phyloP scores from a whole-genome alignment of 1,284 basidiomycete genomes.

The Porodaedalea pini region DNA sequence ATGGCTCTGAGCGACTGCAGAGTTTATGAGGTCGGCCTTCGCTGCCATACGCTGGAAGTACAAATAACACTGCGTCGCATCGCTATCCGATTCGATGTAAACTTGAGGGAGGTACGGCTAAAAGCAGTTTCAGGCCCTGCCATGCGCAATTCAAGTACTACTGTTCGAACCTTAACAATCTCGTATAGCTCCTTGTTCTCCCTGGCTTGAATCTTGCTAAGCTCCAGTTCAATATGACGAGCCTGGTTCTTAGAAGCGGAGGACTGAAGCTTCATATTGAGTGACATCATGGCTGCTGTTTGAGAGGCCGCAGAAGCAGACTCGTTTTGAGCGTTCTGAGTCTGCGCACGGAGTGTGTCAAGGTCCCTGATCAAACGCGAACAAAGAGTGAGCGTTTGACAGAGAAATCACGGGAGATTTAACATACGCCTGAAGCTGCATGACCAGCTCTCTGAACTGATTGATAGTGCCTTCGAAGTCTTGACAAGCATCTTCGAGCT shows the following conservation, averaged over 20 bases:
- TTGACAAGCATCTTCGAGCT: conserved; percentile 72
- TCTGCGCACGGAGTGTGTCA: conserved; percentile 75
- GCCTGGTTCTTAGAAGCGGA: conserved; percentile 87
- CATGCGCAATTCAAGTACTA: no score
- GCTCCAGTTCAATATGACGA: conserved; percentile 82
- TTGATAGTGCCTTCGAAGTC: conserved; percentile 85
- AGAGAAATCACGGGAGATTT: neutral
- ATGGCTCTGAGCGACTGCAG: conserved; percentile 76
- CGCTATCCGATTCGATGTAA: conserved; percentile 82
- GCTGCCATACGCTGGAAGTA: conserved; percentile 85
- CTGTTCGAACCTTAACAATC: conserved; percentile 58
- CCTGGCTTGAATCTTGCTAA: conserved; percentile 77
- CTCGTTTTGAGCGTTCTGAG: conserved; percentile 79
- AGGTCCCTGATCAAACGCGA: conserved; percentile 59
- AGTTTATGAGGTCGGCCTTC: conserved; percentile 84
- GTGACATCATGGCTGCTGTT: conserved; percentile 81
- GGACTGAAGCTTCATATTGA: conserved; percentile 90
- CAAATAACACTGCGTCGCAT: conserved; percentile 83
- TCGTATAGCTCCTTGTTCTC: conserved; percentile 76
- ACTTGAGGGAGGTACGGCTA: conserved; percentile 83
- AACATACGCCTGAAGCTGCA: conserved; percentile 73
- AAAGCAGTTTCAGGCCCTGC: neutral
- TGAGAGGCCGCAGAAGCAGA: conserved; percentile 73
- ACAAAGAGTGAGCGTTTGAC: neutral
- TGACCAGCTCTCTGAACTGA: conserved; percentile 89